Base-by-base conservation (phyloP, 1,139 yeast species). In the Debaryomyces fabryi region DNA sequence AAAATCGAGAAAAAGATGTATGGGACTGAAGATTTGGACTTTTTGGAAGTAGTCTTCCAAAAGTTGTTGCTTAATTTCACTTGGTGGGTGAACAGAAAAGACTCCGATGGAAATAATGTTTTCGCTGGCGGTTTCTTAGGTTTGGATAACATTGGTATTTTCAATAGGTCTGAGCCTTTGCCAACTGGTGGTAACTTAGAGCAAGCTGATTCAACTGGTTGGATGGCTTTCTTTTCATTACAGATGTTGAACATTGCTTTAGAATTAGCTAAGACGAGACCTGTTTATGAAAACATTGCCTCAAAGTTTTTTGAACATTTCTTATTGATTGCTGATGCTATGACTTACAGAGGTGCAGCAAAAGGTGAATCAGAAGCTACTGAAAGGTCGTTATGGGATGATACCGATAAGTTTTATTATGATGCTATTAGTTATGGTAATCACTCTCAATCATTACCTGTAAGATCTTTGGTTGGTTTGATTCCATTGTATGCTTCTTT, bases 1-100 rank as follows among this genome's bases (percentile, higher is more conserved):
- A 92, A 92, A 69, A 82, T 91, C 58, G 97, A 92, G 69, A 78
- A 96, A 58, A 90, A 89, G 63, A 79, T 90, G 83, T 88, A 88
- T 64, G 93, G 95, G 12, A 72, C 77, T 25, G 91, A 86, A 58
- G 98, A 92, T 68, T 70, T 88, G 51, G 89, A 86, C 50, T 92
- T 92, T 65, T 78, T 92, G 68, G 98, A 92, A 67, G 77, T 93
- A 29, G 96, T 90, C 18, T 92, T 92, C 78, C 98, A 92, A 67
- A 92, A 92, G 66, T 78, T 92, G 58, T 71, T 92, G 64, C 75
- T 92, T 53, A 92, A 92, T 68, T 92, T 92, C 68, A 90, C 97
- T 23, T 92, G 98, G 98, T 92, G 98, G 98, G 97, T 92, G 50
- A 92, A 92, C 69, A 79, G 97, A 63, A 92, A 92, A 65, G 98